Evolutionary conservation across 352 stramenopile species (phyloP).

Genomic region (Globisporangium nunn): DNA sequence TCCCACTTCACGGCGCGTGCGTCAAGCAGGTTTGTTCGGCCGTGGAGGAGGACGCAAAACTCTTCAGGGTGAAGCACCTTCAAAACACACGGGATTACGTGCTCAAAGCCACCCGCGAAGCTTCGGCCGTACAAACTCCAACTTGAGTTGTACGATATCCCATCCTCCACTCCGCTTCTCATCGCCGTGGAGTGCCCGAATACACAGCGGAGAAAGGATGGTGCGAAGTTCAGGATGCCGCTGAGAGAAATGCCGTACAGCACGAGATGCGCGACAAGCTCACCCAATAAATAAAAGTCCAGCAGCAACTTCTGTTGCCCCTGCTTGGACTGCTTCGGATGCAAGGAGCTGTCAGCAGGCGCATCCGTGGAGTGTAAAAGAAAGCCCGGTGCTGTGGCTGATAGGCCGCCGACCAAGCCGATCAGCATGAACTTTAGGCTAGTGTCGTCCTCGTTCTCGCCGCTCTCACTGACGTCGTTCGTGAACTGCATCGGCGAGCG

Average conservation of each 20-base stretch:
- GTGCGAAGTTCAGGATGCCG: conserved; percentile 48
- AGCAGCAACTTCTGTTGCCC: conserved; percentile 19
- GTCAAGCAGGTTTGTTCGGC: conserved; percentile 20
- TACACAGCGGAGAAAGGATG: conserved; percentile 38
- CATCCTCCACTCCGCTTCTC: not conserved
- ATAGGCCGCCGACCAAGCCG: conserved; percentile 22
- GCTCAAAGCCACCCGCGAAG: conserved; percentile 51
- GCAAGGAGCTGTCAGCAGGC: not conserved
- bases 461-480: conserved; percentile 12
- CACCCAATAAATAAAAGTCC: conserved; percentile 51
- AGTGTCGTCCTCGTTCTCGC: conserved; percentile 12
- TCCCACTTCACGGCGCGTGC: conserved; percentile 35
- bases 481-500: conserved; percentile 36
- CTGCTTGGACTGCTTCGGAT: not conserved
- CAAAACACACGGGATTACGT: conserved; percentile 44
- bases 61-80: conserved; percentile 39
- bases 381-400: conserved; percentile 26
- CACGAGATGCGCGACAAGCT: conserved; percentile 55
- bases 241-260: conserved; percentile 38
- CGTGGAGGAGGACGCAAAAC: conserved; percentile 51
- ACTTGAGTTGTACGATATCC: not conserved
- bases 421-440: conserved; percentile 38
- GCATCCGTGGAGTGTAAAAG: conserved; percentile 12
- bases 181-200: conserved; percentile 9
- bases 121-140: conserved; percentile 15